Evolutionary conservation across 78 protist species (phyloP), one percentile per base, ranked within the genome.

Genomic region (Planoprotostelium fungivorum): DNA sequence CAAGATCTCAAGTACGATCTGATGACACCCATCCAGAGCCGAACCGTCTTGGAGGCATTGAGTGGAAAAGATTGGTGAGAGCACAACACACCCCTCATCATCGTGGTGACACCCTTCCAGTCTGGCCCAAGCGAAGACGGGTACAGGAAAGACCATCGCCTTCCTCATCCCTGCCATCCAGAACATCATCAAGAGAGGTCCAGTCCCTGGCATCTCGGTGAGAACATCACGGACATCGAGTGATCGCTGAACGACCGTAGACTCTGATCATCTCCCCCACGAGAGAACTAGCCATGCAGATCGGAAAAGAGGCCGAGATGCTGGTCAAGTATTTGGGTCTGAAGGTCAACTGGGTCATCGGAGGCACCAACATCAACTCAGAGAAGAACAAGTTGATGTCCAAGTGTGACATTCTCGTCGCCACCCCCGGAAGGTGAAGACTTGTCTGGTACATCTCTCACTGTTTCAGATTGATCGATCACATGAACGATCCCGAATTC

Each of bases 61-160:
- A 51, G 31, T 16, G 73, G 73, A 25, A 5, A 16, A 16, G 73
- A 51, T 16, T 51, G 73, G 73, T 51, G 73, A 5, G 73, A 25
- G n/a, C n/a, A n/a, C n/a, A n/a, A n/a, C n/a, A n/a, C n/a, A n/a
- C n/a, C n/a, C n/a, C n/a, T n/a, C n/a, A n/a, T n/a, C n/a, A n/a
- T n/a, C n/a, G n/a, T n/a, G n/a, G n/a, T n/a, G n/a, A n/a, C n/a
- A n/a, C n/a, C n/a, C 16, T 51, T 51, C 31, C 73, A 51, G 73
- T 51, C 16, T 92, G 28, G 92, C 90, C 10, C 73, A 63, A 31
- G 99, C 99, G 0, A 92, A 99, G 36, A 98, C 99, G 1, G 99
- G 99, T 38, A 92, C 97, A 28, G 99, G 99, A 25, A 98, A 99
- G 93, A 98, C 99, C 34, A 90, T 98, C 25, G 98, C 99, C 36